Percentiles rank a stretch among this genome's conserved stretches.
Evolutionary conservation across 2,329 filamentous ascomycete species (phyloP).

Genomic region (Cercospora zeina): DNA sequence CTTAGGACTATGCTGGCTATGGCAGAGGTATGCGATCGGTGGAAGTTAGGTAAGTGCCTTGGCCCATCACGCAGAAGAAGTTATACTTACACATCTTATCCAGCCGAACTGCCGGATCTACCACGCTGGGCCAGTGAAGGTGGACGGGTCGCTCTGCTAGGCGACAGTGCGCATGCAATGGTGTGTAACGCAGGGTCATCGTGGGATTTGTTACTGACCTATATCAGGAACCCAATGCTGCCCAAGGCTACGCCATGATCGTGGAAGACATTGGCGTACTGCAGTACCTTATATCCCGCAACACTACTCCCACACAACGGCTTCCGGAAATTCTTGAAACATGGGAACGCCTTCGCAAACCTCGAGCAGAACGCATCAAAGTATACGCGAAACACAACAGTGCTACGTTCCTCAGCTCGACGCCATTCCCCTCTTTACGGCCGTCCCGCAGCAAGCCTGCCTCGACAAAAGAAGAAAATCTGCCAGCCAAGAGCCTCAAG

Average conservation of each 20-base stretch:
- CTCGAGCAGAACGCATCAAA: slow-evolving; percentile 20
- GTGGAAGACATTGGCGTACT: slow-evolving; percentile 23
- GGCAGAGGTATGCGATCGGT: slow-evolving; percentile 18
- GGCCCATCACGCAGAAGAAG: neutral
- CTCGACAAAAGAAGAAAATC: too few relatives aligned
- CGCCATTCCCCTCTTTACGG: neutral
- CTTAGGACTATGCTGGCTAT: slow-evolving; percentile 4
- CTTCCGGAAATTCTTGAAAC: slow-evolving; percentile 13
- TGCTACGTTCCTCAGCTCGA: neutral
- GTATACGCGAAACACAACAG: slow-evolving; percentile 19
- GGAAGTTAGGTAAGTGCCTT: slow-evolving; percentile 18
- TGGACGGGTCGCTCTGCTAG: slow-evolving; percentile 17
- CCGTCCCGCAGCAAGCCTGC: neutral
- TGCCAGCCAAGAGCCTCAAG: neutral
- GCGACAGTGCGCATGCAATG: slow-evolving; percentile 23
- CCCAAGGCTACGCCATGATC: slow-evolving; percentile 24
- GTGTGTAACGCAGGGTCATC: neutral
- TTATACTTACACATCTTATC: neutral
- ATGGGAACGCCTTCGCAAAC: slow-evolving; percentile 19
- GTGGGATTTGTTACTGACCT: neutral
- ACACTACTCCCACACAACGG: neutral
- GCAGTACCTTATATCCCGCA: slow-evolving; percentile 17
- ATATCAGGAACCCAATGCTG: slow-evolving; percentile 15
- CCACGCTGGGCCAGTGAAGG: slow-evolving; percentile 19
- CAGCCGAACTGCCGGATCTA: slow-evolving; percentile 22